Percentiles rank a stretch among this genome's conserved stretches.
phyloP scores from a whole-genome alignment of 495 filamentous ascomycete species.

The Rusavskia elegans region DNA sequence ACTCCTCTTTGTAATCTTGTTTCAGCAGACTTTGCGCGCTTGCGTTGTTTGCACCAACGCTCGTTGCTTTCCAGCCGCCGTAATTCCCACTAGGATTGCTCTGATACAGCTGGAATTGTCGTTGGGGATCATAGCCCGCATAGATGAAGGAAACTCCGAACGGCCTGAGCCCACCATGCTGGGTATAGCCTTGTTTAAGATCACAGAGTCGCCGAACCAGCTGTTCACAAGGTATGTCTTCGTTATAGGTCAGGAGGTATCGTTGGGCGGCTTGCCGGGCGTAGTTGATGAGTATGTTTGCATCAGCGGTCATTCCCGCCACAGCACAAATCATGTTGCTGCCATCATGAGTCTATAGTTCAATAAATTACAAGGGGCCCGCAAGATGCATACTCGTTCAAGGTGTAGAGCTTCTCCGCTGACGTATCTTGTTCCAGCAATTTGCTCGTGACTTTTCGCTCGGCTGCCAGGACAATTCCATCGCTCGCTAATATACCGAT shows the following conservation, averaged over 20 bases:
- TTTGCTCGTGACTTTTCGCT: conserved; percentile 99
- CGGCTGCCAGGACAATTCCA: conserved; percentile 96
- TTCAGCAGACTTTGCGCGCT: conserved; percentile 95
- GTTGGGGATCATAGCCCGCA: conserved; percentile 85
- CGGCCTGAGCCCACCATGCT: conserved; percentile 92
- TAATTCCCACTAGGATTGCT: conserved; percentile 99
- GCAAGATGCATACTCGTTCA: conserved; percentile 62
- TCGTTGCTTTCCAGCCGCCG: conserved; percentile 97
- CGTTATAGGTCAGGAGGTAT: conserved; percentile 97
- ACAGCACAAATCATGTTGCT: conserved; percentile 99
- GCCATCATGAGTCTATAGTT: conserved; percentile 4
- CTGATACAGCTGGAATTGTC: conserved; percentile 97
- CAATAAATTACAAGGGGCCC: no score
- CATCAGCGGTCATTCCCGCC: conserved; percentile 97
- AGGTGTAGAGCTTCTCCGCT: conserved; percentile 97
- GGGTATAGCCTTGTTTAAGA: conserved; percentile 98
- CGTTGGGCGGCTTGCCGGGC: conserved; percentile 90
- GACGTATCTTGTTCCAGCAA: conserved; percentile 97
- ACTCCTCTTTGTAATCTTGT: conserved; percentile 99
- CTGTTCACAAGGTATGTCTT: conserved; percentile 98
- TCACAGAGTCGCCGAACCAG: conserved; percentile 94
- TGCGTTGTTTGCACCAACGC: conserved; percentile 93
- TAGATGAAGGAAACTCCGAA: conserved; percentile 99
- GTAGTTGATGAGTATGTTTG: conserved; percentile 99
- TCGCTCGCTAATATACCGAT: conserved; percentile 93